Percentiles rank a stretch among this genome's conserved stretches.
Evolutionary conservation across 2,329 filamentous ascomycete species (phyloP).

Genomic region (Chrysoporthe cubensis): DNA sequence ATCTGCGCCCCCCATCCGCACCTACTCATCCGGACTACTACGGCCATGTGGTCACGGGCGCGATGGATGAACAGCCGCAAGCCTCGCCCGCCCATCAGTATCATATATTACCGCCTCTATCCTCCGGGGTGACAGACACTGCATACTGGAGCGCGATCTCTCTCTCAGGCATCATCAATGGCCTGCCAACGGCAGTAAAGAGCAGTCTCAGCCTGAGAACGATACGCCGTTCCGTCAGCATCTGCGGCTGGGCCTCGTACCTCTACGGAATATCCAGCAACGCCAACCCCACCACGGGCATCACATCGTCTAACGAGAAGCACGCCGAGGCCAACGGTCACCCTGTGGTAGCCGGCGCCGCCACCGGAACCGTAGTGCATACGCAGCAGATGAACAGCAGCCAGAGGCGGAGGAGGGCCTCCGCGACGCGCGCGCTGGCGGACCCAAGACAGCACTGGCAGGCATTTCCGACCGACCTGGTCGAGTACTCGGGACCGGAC

Average conservation of each 20-base stretch:
- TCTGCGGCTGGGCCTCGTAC: constrained; percentile 25
- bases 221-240: constrained; percentile 25
- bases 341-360: constrained; percentile 14
- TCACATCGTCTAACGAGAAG: constrained; percentile 10
- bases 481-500: constrained; percentile 5
- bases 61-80: not conserved
- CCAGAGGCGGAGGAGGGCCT: not conserved
- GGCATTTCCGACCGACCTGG: not conserved
- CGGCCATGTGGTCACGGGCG: not conserved
- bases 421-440: not conserved
- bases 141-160: constrained; percentile 4
- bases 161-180: constrained; percentile 20
- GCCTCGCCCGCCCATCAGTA: not conserved
- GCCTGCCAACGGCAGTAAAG: constrained; percentile 25
- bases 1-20: not conserved
- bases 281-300: constrained; percentile 12
- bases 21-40: not conserved
- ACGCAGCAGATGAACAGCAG: constrained; percentile 10
- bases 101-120: not conserved
- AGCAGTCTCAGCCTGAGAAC: constrained; percentile 22
- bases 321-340: not conserved
- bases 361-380: constrained; percentile 22
- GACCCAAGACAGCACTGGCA: not conserved
- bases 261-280: constrained; percentile 19
- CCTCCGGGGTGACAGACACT: constrained; percentile 9